Conservation (phyloP, 1,139 yeast species). For the Saccharomyces pastorianus region DNA sequence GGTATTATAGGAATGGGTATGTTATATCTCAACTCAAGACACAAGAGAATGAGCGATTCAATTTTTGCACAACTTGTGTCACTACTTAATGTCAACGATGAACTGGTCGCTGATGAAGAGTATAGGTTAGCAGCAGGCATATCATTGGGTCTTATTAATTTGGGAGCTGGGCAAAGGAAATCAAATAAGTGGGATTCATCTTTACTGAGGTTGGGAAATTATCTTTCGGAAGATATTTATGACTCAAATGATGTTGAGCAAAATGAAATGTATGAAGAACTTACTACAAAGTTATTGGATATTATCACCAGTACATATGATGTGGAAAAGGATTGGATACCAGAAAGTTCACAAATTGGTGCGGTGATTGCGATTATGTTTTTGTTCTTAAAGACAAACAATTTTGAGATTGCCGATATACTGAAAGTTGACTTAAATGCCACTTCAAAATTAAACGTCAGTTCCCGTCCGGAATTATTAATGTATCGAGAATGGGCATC, state of each 20-base stretch:
- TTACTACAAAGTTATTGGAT: constrained; percentile 30
- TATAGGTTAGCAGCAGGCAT: constrained; percentile 85
- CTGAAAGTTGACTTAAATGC: constrained; percentile 8
- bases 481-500: constrained; percentile 61
- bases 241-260: constrained; percentile 1
- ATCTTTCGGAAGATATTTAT: background rate
- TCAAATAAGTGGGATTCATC: background rate
- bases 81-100: constrained; percentile 49
- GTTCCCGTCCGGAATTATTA: constrained; percentile 62
- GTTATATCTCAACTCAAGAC: constrained; percentile 68
- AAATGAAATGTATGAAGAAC: background rate
- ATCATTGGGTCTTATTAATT: constrained; percentile 73
- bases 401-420: constrained; percentile 45
- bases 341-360: constrained; percentile 74
- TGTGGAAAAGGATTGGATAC: constrained; percentile 54
- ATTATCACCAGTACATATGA: constrained; percentile 61
- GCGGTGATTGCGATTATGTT: constrained; percentile 70
- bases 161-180: constrained; percentile 52
- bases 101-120: constrained; percentile 54
- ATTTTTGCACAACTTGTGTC: constrained; percentile 60
- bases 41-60: constrained; percentile 80
- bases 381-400: constrained; percentile 63
- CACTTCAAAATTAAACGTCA: background rate
- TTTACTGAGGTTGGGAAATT: background rate
- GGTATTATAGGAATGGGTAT: constrained; percentile 88